These are phyloP conservation scores for Sanghuangporus sanghuang DNA, from an alignment of 1,284 basidiomycete species.

Conservation along the genomic window DNA sequence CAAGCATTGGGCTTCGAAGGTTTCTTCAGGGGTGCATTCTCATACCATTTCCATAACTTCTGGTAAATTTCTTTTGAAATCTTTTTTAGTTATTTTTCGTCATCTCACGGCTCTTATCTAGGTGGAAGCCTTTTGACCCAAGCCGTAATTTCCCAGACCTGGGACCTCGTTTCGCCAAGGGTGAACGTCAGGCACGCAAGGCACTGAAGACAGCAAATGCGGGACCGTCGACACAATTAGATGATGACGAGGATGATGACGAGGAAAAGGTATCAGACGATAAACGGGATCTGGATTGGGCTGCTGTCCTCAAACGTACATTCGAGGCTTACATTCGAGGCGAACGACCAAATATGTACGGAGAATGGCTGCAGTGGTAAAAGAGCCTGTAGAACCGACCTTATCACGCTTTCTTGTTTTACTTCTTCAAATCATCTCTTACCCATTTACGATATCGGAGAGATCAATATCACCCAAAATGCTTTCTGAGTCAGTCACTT, in stretches of 20 bases:
- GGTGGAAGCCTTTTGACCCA: constrained; percentile 93
- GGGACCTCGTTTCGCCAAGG: constrained; percentile 70
- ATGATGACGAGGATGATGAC: constrained; percentile 24
- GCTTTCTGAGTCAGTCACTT: background rate
- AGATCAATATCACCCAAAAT: background rate
- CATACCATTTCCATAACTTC: constrained; percentile 85
- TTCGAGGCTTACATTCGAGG: constrained; percentile 87
- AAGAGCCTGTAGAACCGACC: too few species aligned
- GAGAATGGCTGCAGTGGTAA: constrained; percentile 76
- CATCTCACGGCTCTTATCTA: constrained; percentile 27
- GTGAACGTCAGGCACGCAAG: constrained; percentile 56
- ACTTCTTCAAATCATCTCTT: background rate
- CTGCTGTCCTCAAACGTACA: constrained; percentile 85
- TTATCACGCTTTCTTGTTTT: background rate
- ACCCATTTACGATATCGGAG: background rate
- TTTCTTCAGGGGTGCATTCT: constrained; percentile 83
- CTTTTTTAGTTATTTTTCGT: constrained; percentile 3
- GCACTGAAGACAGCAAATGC: background rate
- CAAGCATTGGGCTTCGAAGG: constrained; percentile 77
- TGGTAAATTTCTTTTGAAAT: constrained; percentile 43
- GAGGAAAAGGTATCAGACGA: constrained; percentile 41
- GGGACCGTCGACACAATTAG: constrained; percentile 21
- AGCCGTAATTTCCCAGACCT: constrained; percentile 89
- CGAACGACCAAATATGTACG: constrained; percentile 89
- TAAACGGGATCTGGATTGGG: constrained; percentile 82